These are phyloP conservation scores for Sanghuangporus baumii DNA, from an alignment of 1,284 basidiomycete genomes.

Conservation along the genomic window DNA sequence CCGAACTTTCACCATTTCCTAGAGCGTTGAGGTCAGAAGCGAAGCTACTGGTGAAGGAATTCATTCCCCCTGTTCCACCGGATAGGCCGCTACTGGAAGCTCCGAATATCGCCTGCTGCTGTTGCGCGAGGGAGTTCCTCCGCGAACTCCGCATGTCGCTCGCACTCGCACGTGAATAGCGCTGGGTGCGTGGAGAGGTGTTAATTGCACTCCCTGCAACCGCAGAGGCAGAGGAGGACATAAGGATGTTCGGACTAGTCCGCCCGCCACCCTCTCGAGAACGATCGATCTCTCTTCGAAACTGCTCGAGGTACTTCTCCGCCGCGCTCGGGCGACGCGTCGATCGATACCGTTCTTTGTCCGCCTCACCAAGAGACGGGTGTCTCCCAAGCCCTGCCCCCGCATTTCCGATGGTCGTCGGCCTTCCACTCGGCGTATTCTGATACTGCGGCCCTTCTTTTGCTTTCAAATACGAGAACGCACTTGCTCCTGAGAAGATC, in stretches of 20 bases:
- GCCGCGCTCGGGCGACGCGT: conserved; percentile 29
- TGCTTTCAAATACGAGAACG: background rate
- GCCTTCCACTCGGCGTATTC: conserved; percentile 1
- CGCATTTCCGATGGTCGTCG: conserved; percentile 9
- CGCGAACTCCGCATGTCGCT: background rate
- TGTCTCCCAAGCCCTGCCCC: conserved; percentile 18
- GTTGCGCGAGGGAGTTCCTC: conserved; percentile 9
- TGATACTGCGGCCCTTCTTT: conserved; percentile 1
- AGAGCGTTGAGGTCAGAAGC: background rate
- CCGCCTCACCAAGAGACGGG: conserved; percentile 22
- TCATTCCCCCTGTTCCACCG: background rate
- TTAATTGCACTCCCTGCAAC: background rate
- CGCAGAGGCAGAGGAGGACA: too few relatives aligned
- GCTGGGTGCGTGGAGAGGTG: conserved; percentile 7
- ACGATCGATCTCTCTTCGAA: conserved; percentile 23
- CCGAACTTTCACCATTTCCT: conserved; percentile 3
- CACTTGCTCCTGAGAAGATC: conserved; percentile 1
- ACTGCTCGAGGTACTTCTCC: conserved; percentile 31
- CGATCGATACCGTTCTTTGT: background rate
- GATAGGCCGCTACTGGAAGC: background rate
- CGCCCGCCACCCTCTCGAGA: background rate
- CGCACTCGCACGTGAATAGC: background rate
- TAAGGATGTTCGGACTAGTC: too few relatives aligned
- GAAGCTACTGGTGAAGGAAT: background rate
- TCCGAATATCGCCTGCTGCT: background rate